These are phyloP conservation scores for Hymenoscyphus fructigenus DNA, from an alignment of 2,329 filamentous ascomycete genomes.

Conservation along the genomic window DNA sequence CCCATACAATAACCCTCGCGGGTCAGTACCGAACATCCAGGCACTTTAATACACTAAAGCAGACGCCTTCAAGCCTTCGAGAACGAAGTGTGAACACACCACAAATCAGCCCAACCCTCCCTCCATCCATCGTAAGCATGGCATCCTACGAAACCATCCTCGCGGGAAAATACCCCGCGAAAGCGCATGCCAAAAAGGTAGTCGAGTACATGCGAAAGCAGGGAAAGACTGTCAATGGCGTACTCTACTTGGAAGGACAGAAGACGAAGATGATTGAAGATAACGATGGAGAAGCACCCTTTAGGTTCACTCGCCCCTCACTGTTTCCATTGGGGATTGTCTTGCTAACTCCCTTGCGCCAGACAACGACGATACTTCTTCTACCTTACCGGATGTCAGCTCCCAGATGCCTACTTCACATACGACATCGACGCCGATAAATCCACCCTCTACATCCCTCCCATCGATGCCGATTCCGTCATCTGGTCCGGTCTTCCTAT, in stretches of 20 bases:
- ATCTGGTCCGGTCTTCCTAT: slow-evolving; percentile 92
- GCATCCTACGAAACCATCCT: slow-evolving; percentile 43
- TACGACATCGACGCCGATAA: slow-evolving; percentile 75
- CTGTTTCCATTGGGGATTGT: neutral
- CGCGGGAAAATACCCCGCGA: slow-evolving; percentile 74
- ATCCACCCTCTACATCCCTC: slow-evolving; percentile 87
- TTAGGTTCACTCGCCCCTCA: slow-evolving; percentile 54
- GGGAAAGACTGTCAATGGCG: slow-evolving; percentile 62
- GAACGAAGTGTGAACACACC: neutral
- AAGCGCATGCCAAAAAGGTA: slow-evolving; percentile 82
- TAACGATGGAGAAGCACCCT: slow-evolving; percentile 78
- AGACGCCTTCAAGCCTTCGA: neutral
- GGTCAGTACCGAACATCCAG: neutral
- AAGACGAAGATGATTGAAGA: slow-evolving; percentile 82
- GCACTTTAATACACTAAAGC: neutral
- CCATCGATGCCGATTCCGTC: slow-evolving; percentile 81
- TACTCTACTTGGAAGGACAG: slow-evolving; percentile 87
- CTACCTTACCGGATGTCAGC: slow-evolving; percentile 82
- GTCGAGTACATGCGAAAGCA: slow-evolving; percentile 72
- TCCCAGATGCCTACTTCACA: slow-evolving; percentile 76
- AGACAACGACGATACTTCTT: slow-evolving; percentile 88
- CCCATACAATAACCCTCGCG: slow-evolving; percentile 9
- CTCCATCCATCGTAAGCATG: slow-evolving; percentile 19
- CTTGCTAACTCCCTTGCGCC: slow-evolving; percentile 12
- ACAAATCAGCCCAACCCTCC: neutral